Evolutionary conservation across 495 filamentous ascomycete genomes (phyloP).

Genomic region (Penicillium alfredii): DNA sequence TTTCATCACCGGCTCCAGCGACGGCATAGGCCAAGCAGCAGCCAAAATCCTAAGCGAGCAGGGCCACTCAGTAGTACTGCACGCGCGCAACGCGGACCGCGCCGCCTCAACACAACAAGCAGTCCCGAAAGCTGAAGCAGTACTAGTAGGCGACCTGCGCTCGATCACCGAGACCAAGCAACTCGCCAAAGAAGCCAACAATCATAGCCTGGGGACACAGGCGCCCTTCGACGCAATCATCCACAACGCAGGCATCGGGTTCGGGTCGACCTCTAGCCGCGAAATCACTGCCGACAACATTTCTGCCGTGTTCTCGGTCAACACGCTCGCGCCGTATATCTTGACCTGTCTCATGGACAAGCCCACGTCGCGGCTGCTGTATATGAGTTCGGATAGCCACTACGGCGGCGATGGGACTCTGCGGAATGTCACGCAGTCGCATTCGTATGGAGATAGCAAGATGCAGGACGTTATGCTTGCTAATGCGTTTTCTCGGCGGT

Average conservation of each 20-base stretch:
- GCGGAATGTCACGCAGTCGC: constrained; percentile 28
- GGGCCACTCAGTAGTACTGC: constrained; percentile 51
- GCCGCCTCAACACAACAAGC: constrained; percentile 38
- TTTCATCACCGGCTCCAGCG: constrained; percentile 50
- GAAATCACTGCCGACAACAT: constrained; percentile 42
- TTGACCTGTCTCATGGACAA: constrained; percentile 47
- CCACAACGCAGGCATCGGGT: constrained; percentile 53
- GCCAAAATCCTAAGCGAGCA: constrained; percentile 45
- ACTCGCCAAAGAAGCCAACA: constrained; percentile 46
- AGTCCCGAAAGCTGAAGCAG: constrained; percentile 42
- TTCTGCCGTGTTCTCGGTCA: constrained; percentile 49
- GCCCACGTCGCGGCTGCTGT: constrained; percentile 45
- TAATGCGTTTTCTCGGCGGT: constrained; percentile 46
- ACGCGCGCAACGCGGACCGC: constrained; percentile 49
- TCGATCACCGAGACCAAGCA: constrained; percentile 49
- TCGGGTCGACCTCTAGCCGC: constrained; percentile 23
- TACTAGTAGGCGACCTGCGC: constrained; percentile 47
- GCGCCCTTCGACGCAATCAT: constrained; percentile 51
- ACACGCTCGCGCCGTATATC: constrained; percentile 53
- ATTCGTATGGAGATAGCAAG: constrained; percentile 47
- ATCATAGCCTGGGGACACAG: too few species aligned
- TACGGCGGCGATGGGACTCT: constrained; percentile 40
- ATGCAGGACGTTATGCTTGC: constrained; percentile 50
- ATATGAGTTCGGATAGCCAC: constrained; percentile 48
- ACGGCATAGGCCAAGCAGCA: constrained; percentile 43